Percentiles rank a stretch among this genome's conserved stretches.
phyloP scores from a whole-genome alignment of 495 filamentous ascomycete species.

The Hyaloscypha variabilis region DNA sequence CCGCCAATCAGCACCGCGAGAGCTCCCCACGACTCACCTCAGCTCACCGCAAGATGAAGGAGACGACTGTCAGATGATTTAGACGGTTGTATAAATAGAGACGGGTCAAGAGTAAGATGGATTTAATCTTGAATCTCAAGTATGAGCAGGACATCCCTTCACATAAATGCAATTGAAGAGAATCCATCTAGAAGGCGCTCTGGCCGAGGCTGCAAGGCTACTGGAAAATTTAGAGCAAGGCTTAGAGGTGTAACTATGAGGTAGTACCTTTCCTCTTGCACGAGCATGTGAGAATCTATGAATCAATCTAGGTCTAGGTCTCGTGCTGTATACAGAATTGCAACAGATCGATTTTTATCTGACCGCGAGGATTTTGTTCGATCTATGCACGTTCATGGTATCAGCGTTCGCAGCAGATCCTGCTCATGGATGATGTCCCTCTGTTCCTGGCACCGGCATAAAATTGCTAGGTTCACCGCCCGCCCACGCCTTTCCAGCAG shows the following conservation, averaged over 20 bases:
- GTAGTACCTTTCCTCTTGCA: no score
- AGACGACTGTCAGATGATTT: neutral
- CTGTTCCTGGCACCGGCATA: neutral
- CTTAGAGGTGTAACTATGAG: neutral
- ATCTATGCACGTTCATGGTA: no score
- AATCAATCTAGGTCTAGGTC: no score
- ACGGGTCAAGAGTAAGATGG: neutral
- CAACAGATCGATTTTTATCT: no score
- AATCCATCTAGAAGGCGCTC: neutral
- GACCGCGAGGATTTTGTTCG: no score
- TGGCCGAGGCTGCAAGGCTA: neutral
- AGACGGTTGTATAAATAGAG: neutral
- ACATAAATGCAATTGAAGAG: neutral
- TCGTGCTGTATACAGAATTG: no score
- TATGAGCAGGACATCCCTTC: no score
- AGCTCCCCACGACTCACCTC: neutral
- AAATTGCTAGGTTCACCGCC: neutral
- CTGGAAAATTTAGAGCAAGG: neutral
- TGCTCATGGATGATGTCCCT: no score
- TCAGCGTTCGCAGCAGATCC: no score
- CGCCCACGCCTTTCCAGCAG: neutral
- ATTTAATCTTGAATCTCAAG: no score
- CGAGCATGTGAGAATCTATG: no score
- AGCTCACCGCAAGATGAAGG: constrained; percentile 3
- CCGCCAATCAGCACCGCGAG: neutral